Base-by-base conservation (phyloP, 2,329 filamentous ascomycete genomes). In the Parastagonospora avenae region DNA sequence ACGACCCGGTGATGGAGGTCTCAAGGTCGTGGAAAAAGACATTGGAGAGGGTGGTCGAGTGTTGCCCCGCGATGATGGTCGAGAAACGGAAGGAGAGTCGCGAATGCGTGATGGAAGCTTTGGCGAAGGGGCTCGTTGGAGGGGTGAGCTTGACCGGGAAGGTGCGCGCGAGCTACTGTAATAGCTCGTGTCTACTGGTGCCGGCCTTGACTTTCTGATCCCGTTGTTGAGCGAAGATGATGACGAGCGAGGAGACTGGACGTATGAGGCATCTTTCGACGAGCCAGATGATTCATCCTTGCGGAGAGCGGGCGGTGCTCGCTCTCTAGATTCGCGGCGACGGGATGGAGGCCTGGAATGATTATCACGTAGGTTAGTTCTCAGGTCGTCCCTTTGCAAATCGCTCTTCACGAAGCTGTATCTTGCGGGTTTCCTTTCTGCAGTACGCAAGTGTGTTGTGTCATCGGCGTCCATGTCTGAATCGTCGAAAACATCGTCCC, bases 391-490 rank as follows among this genome's bases (percentile, higher is more conserved):
- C 45, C 62, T 70, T 35, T 70, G 67, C 16, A 71, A 51, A 6
- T 74, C 68, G 41, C 58, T 71, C 60, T 70, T 68, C 33, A 72
- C 67, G 52, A 76, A 76, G 51, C 73, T 76, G 55, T 75, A 75
- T 8, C 69, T 63, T 9, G 71, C 67, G 9, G 74, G 68, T 49
- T 65, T 66, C 30, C 72, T 63, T 36, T 69, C 60, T 31, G 54
- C 56, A 11, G 65, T 64, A 14, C 67, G 65, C 7, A 73, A 58
- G 27, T 59, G 63, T 8, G 60, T 54, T 3, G 53, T 57, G 24
- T 66, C 66, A 15, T 70, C 65, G 6, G 57, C 48, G 24, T 72
- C 70, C 1, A 62, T 36, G 33, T 73, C 71, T 0, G 61, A 55
- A 3, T 67, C 67, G 15, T 72, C 72, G 43, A 70, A 72, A 3